Evolutionary conservation across 1,284 basidiomycete species (phyloP).

Genomic region (Pseudozyma hubeiensis): DNA sequence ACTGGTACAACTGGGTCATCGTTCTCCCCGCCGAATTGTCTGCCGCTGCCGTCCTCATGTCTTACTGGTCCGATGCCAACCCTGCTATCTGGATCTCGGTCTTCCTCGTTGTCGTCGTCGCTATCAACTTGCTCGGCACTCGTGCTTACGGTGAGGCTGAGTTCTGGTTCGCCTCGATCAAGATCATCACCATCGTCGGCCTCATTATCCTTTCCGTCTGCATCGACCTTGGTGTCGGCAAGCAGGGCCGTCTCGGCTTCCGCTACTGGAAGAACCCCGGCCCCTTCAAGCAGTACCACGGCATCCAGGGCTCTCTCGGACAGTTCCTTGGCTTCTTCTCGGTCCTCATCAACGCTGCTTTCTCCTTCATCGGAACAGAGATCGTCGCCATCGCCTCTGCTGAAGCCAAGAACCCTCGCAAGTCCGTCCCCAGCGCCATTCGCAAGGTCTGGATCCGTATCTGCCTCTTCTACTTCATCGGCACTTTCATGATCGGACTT

Average conservation of each 20-base stretch:
- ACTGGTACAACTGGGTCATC: constrained; percentile 71
- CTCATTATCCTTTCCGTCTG: constrained; percentile 63
- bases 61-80: constrained; percentile 77
- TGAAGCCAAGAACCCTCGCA: constrained; percentile 72
- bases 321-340: constrained; percentile 68
- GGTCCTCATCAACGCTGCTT: constrained; percentile 75
- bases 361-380: constrained; percentile 85
- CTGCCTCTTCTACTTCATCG: constrained; percentile 67
- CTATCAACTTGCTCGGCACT: constrained; percentile 80
- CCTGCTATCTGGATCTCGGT: constrained; percentile 82
- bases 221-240: constrained; percentile 61
- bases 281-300: constrained; percentile 65
- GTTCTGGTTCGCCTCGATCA: constrained; percentile 71
- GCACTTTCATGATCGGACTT: constrained; percentile 68
- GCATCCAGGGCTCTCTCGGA: constrained; percentile 72
- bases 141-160: constrained; percentile 64
- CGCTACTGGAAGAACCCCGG: constrained; percentile 69
- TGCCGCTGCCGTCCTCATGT: constrained; percentile 81
- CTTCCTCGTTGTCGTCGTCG: constrained; percentile 77
- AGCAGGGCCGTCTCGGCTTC: constrained; percentile 57
- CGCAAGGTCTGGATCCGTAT: constrained; percentile 56
- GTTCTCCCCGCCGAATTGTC: constrained; percentile 82
- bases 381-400: constrained; percentile 84
- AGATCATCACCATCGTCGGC: constrained; percentile 64
- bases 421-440: constrained; percentile 52